Evolutionary conservation across 805 yeast genomes (phyloP), one percentile per base, ranked within the genome.

Genomic region (Yarrowia osloensis): DNA sequence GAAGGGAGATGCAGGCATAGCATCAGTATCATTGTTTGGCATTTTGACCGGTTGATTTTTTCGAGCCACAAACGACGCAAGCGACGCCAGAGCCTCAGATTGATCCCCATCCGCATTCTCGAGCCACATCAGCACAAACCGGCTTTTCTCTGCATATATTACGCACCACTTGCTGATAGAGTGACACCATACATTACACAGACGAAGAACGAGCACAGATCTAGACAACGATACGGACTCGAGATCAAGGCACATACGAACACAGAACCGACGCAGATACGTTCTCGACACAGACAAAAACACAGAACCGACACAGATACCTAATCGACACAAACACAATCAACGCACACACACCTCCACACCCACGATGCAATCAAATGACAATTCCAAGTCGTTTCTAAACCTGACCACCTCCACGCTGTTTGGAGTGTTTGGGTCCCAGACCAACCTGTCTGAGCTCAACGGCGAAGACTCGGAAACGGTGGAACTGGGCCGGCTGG

Each of bases 341-440:
- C 19, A 17, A 12, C 19, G 13, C 12, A 46, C 5, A 17, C 13
- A 26, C 33, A 28, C 37, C 9, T 11, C 24, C 24, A 26, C 15
- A 21, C 15, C 22, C 26, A 37, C 33, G 9, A 61, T 61, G 66
- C 40, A 61, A 17, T 31, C 52, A 7, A 37, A 57, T 29, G 66
- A 61, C 52, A 21, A 46, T 26, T 68, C 72, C 28, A 52, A 65
- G 26, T 71, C 73, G 39, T 72, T 69, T 55, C 66, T 69, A 22
- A 73, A 72, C 52, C 73, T 74, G 37, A 71, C 74, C 35, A 65
- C 74, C 17, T 73, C 76, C n/a, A 74, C 80, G 11, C 71, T 79
- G 19, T 70, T 73, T 12, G 79, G 76, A 19, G 80, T 79, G 37
- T 79, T 79, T 69, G 81, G 81, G 8, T 76, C 81, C 13, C 72